phyloP scores from a whole-genome alignment of 2,329 filamentous ascomycete genomes.

The Ophiostoma australiae region DNA sequence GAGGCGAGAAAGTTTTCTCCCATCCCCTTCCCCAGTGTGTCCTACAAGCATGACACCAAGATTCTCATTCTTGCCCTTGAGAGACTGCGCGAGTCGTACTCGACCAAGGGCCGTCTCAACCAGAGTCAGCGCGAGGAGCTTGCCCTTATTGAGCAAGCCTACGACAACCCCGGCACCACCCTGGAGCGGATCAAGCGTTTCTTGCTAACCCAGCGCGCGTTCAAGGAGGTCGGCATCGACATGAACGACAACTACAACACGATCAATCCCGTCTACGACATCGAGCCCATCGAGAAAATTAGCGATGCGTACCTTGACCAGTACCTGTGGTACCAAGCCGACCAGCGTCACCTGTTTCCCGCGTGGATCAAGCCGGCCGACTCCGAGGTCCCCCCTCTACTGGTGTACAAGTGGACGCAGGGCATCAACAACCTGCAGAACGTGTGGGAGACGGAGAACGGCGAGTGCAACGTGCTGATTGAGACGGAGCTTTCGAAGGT shows the following conservation, averaged over 20 bases:
- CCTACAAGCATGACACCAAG: slow-evolving; percentile 99
- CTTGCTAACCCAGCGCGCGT: slow-evolving; percentile 90
- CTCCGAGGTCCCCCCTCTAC: slow-evolving; percentile 87
- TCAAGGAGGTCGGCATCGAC: slow-evolving; percentile 98
- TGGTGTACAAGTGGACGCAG: slow-evolving; percentile 98
- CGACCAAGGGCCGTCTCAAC: slow-evolving; percentile 92
- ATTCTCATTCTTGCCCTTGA: slow-evolving; percentile 94
- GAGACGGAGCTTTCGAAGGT: slow-evolving; percentile 98
- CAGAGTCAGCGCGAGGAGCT: slow-evolving; percentile 97
- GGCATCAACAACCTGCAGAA: slow-evolving; percentile 97
- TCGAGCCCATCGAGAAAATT: slow-evolving; percentile 98
- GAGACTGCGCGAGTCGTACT: slow-evolving; percentile 89
- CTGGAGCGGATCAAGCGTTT: slow-evolving; percentile 96
- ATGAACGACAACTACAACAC: slow-evolving; percentile 99
- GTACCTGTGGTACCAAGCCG: slow-evolving; percentile 98
- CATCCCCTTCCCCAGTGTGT: slow-evolving; percentile 97
- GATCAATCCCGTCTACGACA: slow-evolving; percentile 98
- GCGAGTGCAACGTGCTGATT: slow-evolving; percentile 97
- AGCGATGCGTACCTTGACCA: slow-evolving; percentile 98
- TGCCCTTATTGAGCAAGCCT: slow-evolving; percentile 94
- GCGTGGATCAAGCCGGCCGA: slow-evolving; percentile 99
- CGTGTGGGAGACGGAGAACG: slow-evolving; percentile 90
- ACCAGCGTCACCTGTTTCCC: slow-evolving; percentile 93
- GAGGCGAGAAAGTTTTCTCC: slow-evolving; percentile 98
- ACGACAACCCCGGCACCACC: slow-evolving; percentile 94